Evolutionary conservation across 2,329 filamentous ascomycete genomes (phyloP), one percentile per base, ranked within the genome.

Genomic region (Alternaria ventricosa): DNA sequence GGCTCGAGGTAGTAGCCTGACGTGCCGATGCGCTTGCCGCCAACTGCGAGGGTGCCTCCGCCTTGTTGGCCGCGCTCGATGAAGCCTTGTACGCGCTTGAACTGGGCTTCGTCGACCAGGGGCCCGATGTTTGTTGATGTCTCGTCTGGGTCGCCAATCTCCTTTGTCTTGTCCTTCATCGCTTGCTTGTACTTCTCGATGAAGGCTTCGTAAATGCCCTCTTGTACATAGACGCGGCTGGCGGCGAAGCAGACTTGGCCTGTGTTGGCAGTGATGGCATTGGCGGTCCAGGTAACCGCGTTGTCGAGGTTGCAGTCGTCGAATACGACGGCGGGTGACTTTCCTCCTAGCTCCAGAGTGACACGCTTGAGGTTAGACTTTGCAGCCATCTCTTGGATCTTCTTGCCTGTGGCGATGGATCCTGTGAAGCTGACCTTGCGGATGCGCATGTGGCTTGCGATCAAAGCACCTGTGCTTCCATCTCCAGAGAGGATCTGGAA

Each of bases 301-400:
- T 83, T 81, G 5, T 83, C 80, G 10, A 84, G 70, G 65, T 83
- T 77, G 15, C 71, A 74, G 66, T 84, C 82, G 30, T 83, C 80
- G 61, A 84, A 84, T 7, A 84, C 75, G 6, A 84, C 72, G 2
- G 79, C 78, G 0, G 82, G 82, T 9, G 75, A 79, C 65, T 84
- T 84, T 15, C 82, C 82, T 18, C 82, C 82, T 1, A 83, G 74
- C 63, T 83, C 82, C 12, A 83, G 77, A 0, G 79, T 82, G 5
- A 83, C 78, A 20, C 78, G 73, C 72, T 83, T 83, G 7, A 84
- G 69, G 55, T 83, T 83, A 1, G 73, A 79, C 23, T 79, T 78
- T 4, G 80, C 78, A 5, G 81, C 80, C 62, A 79, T 78, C 53
- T 79, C 74, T 57, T 81, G 77, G 53, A 84, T 80, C 45, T 78